Conservation (phyloP, 192 early-diverging fungal species). For the Entophlyctis helioformis region DNA sequence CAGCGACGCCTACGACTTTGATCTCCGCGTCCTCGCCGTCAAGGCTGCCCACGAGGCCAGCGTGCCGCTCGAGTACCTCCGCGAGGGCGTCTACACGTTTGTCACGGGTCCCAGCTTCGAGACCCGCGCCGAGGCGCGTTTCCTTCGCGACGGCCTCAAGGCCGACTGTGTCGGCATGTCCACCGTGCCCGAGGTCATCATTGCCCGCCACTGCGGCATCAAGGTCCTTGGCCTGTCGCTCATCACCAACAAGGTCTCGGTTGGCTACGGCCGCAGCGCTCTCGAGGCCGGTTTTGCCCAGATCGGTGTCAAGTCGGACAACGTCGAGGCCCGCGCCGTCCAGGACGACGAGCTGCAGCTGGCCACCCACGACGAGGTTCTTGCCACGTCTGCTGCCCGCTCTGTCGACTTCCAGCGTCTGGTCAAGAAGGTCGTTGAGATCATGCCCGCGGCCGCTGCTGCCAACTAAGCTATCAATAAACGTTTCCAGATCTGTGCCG, state of each 20-base stretch:
- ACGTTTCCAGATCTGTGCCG: too few species aligned
- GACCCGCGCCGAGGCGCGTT: constrained; percentile 68
- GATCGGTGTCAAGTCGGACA: constrained; percentile 8
- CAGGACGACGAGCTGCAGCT: constrained; percentile 24
- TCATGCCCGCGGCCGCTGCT: too few species aligned
- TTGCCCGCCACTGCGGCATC: constrained; percentile 75
- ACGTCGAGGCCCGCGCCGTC: background rate
- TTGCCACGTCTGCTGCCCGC: constrained; percentile 40
- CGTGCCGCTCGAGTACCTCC: constrained; percentile 35
- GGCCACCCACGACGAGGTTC: constrained; percentile 60
- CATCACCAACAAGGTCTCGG: constrained; percentile 61
- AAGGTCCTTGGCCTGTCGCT: constrained; percentile 66
- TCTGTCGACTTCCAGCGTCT: too few species aligned
- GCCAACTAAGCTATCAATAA: too few species aligned
- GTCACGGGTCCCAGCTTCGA: constrained; percentile 91
- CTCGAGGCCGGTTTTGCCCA: constrained; percentile 17
- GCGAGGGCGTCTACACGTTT: constrained; percentile 72
- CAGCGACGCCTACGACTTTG: constrained; percentile 72
- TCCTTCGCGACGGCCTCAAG: constrained; percentile 47
- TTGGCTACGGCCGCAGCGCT: constrained; percentile 24
- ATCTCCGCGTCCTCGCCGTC: constrained; percentile 61
- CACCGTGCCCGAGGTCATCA: constrained; percentile 78
- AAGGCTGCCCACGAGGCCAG: constrained; percentile 38
- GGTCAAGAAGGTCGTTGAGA: too few species aligned
- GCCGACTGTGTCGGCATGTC: constrained; percentile 83